Evolutionary conservation across 441 rosid species (phyloP), one percentile per base, ranked within the genome.

Genomic region (Adansonia madagascariensis): DNA sequence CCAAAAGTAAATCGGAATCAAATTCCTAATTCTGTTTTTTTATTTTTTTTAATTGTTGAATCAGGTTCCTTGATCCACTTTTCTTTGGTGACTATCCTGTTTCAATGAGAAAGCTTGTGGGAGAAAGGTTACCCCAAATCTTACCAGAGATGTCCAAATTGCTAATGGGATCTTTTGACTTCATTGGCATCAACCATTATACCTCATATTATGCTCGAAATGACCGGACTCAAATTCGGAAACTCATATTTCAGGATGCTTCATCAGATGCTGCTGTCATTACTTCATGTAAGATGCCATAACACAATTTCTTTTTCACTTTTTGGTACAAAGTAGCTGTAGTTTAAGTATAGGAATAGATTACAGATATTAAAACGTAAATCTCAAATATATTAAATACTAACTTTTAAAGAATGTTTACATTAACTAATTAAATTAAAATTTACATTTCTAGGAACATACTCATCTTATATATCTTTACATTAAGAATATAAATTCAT

Each of bases 231-330:
- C 80, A 71, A 41, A 91, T 92, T 70, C 86, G 86, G 80, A 93
- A 95, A 85, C 86, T 88, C 55, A 89, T 95, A 81, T 79, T 93
- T 46, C 91, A 84, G 79, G 99, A 93, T 76, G 98, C 99, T 79
- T 88, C 89, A 50, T 83, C 98, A 24, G 96, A 95, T 85, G 79
- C 89, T 66, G 97, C 92, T 18, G 95, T 92, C n/a, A 91, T 92
- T 35, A 86, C 97, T 11, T 82, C 91, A 27, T 14, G 99, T 95
- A 95, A 85, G 88, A 80, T 71, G 27, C 53, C 76, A 14, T 60
- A 35, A 14, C 44, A 18, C 18, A n/a, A 52, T 44, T 59, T 63
- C 24, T 17, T 35, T 35, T 35, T 35, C 4, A 24, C 2, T 59
- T 35, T 35, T 35, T 35, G 3, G 4, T 35, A 35, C 3, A 35